phyloP scores from a whole-genome alignment of 306 rosid species.

The Hippophae gyantsensis region DNA sequence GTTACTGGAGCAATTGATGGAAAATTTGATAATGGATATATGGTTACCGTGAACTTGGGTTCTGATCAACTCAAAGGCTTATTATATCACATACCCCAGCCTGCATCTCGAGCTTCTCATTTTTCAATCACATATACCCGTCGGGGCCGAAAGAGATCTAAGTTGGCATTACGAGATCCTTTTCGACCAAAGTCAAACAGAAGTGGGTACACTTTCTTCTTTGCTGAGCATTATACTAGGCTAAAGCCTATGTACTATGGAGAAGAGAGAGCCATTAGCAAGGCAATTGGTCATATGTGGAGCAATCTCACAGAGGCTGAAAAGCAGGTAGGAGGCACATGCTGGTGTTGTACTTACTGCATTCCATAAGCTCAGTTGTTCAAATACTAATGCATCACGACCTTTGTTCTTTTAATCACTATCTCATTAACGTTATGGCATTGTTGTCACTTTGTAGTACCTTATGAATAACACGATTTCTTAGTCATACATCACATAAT shows the following conservation, averaged over 20 bases:
- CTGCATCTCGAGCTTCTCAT: conserved; percentile 23
- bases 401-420: no score
- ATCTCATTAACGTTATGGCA: no score
- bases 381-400: no score
- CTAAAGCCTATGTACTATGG: conserved; percentile 55
- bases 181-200: conserved; percentile 64
- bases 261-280: conserved; percentile 65
- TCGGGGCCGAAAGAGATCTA: conserved; percentile 42
- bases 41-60: conserved; percentile 50
- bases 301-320: conserved; percentile 66
- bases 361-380: no score
- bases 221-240: conserved; percentile 64
- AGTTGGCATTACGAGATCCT: conserved; percentile 47
- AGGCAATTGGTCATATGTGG: conserved; percentile 63
- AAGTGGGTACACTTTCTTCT: conserved; percentile 74
- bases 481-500: neutral
- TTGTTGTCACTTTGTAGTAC: no score
- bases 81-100: conserved; percentile 51
- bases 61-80: conserved; percentile 54
- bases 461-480: neutral
- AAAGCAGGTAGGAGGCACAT: conserved; percentile 43
- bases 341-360: no score
- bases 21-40: conserved; percentile 66
- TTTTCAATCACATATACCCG: conserved; percentile 23
- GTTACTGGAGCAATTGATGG: conserved; percentile 55